A percentile compares a stretch with the other conserved stretches of the same genome.
Conservation (phyloP, 148 eudicot species). For the Diospyros kaki region DNA sequence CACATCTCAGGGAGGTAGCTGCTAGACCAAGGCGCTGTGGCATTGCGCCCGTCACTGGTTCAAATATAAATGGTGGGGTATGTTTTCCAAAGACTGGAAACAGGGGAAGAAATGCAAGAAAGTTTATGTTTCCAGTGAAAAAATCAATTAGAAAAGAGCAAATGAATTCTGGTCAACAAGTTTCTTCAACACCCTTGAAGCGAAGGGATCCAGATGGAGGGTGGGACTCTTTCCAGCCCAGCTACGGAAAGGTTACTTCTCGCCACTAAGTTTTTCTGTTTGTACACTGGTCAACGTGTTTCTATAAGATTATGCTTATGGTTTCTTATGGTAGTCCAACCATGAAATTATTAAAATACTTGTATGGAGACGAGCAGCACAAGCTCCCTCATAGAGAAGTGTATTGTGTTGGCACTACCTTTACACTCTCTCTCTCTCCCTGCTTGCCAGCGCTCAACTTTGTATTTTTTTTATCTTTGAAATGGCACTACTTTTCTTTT, state of each 20-base stretch:
- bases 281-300: background rate
- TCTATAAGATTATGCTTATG: background rate
- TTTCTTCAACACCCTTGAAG: constrained; percentile 24
- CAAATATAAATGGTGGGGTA: constrained; percentile 20
- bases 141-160: constrained; percentile 21
- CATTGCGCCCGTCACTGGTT: constrained; percentile 14
- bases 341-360: background rate
- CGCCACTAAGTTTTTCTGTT: constrained; percentile 17
- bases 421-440: too few species aligned
- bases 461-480: too few species aligned
- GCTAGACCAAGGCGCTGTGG: constrained; percentile 24
- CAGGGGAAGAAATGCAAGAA: constrained; percentile 13
- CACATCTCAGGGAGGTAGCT: constrained; percentile 25
- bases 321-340: background rate
- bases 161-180: constrained; percentile 21
- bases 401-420: too few species aligned
- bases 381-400: background rate
- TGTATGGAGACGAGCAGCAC: background rate
- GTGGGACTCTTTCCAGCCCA: constrained; percentile 26
- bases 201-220: constrained; percentile 48
- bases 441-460: too few species aligned
- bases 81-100: constrained; percentile 26
- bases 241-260: constrained; percentile 30
- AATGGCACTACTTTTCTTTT: too few species aligned
- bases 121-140: constrained; percentile 18